A percentile compares a stretch with the other conserved stretches of the same genome.
Evolutionary conservation across 108 stramenopile genomes (phyloP).

Genomic region (Stephanodiscus triporus): DNA sequence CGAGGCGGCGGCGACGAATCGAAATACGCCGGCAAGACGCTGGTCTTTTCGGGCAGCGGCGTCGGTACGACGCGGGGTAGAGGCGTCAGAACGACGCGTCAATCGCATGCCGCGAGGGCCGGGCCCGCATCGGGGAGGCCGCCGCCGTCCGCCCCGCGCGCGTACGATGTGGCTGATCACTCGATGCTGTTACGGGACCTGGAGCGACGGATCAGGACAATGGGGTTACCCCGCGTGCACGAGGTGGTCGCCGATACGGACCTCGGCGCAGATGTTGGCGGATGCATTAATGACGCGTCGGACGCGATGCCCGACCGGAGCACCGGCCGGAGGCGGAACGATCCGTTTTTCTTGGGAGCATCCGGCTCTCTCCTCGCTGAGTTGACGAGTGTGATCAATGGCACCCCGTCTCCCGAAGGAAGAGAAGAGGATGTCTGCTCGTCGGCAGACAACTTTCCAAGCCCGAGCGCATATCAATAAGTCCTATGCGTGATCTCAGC

Average conservation of each 20-base stretch:
- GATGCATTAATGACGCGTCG: background rate
- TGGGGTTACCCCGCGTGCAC: constrained; percentile 26
- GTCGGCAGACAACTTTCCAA: background rate
- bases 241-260: constrained; percentile 17
- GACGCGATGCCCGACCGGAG: background rate
- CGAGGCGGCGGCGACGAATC: background rate
- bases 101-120: background rate
- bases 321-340: background rate
- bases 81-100: constrained; percentile 5
- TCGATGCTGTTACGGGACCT: constrained; percentile 37
- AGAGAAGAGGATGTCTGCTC: background rate
- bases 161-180: constrained; percentile 19
- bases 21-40: constrained; percentile 25
- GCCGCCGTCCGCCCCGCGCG: background rate
- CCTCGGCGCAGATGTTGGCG: background rate
- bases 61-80: too few species aligned
- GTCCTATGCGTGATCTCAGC: too few species aligned
- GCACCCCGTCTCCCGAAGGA: background rate
- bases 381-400: constrained; percentile 20
- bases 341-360: constrained; percentile 29
- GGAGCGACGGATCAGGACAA: constrained; percentile 31
- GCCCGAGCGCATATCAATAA: too few species aligned
- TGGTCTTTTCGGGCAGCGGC: constrained; percentile 48
- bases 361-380: constrained; percentile 36
- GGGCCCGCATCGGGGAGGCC: background rate